These are phyloP conservation scores for Schizonepeta tenuifolia DNA, from an alignment of 257 asterid genomes.

Conservation along the genomic window DNA sequence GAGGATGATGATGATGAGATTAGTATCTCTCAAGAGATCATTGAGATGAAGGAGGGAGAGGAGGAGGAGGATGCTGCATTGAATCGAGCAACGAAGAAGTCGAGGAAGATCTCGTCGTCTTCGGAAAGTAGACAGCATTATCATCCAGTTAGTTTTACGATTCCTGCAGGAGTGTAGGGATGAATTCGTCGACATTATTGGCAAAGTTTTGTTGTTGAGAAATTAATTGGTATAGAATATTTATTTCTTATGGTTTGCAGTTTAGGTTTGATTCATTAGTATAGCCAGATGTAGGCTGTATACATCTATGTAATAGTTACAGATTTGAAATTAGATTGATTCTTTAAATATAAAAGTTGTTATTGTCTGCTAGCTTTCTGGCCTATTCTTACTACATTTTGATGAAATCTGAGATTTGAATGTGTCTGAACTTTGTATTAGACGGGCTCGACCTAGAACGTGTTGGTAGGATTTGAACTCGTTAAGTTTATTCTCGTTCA, in stretches of 20 bases:
- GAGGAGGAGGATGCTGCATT: slow-evolving; percentile 45
- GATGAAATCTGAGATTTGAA: not conserved
- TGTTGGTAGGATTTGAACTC: too few species aligned
- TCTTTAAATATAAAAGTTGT: slow-evolving; percentile 26
- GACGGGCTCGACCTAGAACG: too few species aligned
- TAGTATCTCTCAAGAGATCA: slow-evolving; percentile 37
- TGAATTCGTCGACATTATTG: slow-evolving; percentile 37
- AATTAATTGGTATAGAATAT: slow-evolving; percentile 8
- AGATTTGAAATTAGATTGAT: slow-evolving; percentile 36
- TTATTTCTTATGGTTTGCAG: not conserved
- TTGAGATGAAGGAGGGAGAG: slow-evolving; percentile 38
- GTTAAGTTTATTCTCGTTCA: too few species aligned
- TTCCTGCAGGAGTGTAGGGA: slow-evolving; percentile 62
- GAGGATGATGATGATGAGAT: slow-evolving; percentile 52
- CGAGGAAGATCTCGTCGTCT: slow-evolving; percentile 31
- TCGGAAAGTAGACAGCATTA: slow-evolving; percentile 34
- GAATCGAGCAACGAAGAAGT: slow-evolving; percentile 38
- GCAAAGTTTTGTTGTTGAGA: slow-evolving; percentile 40
- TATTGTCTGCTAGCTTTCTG: not conserved
- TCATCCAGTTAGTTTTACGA: slow-evolving; percentile 55
- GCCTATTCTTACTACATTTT: not conserved
- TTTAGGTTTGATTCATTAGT: slow-evolving; percentile 36
- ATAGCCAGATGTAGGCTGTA: slow-evolving; percentile 31
- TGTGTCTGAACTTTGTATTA: not conserved
- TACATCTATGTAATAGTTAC: slow-evolving; percentile 30